Evolutionary conservation across 2,329 filamentous ascomycete genomes (phyloP), one percentile per base, ranked within the genome.

Genomic region (Sclerotinia minor): DNA sequence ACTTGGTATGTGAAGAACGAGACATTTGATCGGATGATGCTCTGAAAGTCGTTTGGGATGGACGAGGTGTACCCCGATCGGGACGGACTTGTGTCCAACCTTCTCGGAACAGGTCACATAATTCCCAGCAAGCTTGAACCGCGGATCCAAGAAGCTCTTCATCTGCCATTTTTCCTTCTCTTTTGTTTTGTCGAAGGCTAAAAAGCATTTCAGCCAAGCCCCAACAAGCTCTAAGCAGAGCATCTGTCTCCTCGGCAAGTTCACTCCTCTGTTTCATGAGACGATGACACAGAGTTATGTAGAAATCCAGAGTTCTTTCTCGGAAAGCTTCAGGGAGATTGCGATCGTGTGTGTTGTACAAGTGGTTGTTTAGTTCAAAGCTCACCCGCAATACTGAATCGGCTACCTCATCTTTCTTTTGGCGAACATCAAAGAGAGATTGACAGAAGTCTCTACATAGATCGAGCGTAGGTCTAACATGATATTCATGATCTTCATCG

Each of bases 241-340:
- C 89, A 77, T 97, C 93, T 0, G 92, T 94, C 75, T 97, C 92
- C 70, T 91, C 89, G 0, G 88, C 89, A 2, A 94, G 79, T 38
- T 92, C 89, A 65, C 87, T 90, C 68, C 92, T 87, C 78, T 97
- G 92, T 78, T 96, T 97, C 93, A 97, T 97, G n/a, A 97, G 80
- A 50, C 94, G 88, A 78, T 97, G 94, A 75, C 94, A 97, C 3
- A 98, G 79, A 0, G 94, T 96, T 72, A 97, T 90, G 75, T 97
- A 97, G 74, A 97, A 97, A 75, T 97, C 94, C 67, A 98, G 79
- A 0, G 94, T 97, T 68, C 94, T 84, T 78, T 97, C 94, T 64
- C 90, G 87, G 77, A 98, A 97, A 0, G 90, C 87, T 74, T 96
- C 92, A 0, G 94, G 94, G 5, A 97, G 82, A 66, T 86, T 89